phyloP scores from a whole-genome alignment of 1,284 basidiomycete genomes.

The Austroboletus rostrupii region DNA sequence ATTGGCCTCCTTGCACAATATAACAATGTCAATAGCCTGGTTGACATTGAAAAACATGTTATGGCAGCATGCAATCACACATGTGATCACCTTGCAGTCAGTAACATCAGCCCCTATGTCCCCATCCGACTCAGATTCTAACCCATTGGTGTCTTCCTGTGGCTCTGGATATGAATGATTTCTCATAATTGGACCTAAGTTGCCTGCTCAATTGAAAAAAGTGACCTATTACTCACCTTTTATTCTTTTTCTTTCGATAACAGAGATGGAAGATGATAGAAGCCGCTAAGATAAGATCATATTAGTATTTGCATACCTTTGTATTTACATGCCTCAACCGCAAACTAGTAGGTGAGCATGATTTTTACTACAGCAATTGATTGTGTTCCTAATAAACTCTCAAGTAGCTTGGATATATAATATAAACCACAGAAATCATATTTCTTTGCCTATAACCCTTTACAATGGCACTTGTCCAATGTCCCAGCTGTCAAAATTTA shows the following conservation, averaged over 20 bases:
- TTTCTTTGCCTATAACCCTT: neutral
- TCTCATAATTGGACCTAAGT: neutral
- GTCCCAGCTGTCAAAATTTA: neutral
- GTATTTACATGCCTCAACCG: neutral
- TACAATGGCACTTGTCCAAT: neutral
- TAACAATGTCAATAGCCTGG: neutral
- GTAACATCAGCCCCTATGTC: neutral
- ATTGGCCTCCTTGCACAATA: neutral
- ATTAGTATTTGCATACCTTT: neutral
- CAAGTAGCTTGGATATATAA: neutral
- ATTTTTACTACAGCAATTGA: neutral
- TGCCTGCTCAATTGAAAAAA: neutral
- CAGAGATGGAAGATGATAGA: neutral
- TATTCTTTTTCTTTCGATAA: neutral
- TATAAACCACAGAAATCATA: neutral
- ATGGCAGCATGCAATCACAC: neutral
- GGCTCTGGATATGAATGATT: neutral
- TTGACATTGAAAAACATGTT: neutral
- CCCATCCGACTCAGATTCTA: neutral
- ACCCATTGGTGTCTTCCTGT: neutral
- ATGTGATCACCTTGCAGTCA: neutral
- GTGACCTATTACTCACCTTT: neutral
- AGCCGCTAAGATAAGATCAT: no score
- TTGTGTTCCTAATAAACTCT: neutral
- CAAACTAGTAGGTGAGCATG: neutral